A percentile compares a stretch with the other conserved stretches of the same genome.
phyloP scores from a whole-genome alignment of 2,329 filamentous ascomycete genomes.

The Arthrobotrys entomopaga region DNA sequence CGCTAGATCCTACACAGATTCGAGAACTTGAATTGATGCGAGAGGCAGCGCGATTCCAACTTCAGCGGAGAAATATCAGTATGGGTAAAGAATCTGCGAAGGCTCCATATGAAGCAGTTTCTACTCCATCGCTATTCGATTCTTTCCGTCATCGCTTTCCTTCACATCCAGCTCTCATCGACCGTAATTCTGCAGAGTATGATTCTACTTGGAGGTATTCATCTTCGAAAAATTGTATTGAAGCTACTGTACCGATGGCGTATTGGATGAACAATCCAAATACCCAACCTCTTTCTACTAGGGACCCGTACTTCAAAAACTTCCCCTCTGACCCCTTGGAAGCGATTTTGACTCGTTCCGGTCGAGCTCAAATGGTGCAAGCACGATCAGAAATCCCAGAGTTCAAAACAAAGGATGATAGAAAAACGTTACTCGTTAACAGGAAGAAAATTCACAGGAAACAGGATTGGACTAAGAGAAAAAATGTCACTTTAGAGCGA shows the following conservation, averaged over 20 bases:
- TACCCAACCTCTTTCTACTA: conserved; percentile 31
- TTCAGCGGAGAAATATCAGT: background rate
- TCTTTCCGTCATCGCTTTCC: too few species aligned
- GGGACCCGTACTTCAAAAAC: conserved; percentile 30
- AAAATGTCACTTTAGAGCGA: background rate
- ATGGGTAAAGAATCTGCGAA: background rate
- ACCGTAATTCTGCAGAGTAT: background rate
- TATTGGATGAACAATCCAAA: conserved; percentile 51
- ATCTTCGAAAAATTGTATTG: conserved; percentile 15
- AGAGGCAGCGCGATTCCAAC: background rate
- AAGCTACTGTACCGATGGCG: conserved; percentile 27
- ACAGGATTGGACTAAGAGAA: conserved; percentile 27
- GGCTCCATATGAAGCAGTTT: background rate
- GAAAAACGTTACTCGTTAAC: background rate
- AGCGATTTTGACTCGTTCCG: background rate
- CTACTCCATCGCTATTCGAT: background rate
- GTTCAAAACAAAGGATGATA: conserved; percentile 14
- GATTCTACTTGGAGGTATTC: conserved; percentile 22
- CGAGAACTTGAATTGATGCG: background rate
- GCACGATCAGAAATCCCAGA: conserved; percentile 32
- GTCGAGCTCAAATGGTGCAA: background rate
- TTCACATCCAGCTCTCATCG: background rate
- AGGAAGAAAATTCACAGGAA: conserved; percentile 13
- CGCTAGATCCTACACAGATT: background rate
- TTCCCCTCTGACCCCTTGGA: conserved; percentile 34